phyloP scores from a whole-genome alignment of 176 grass and related monocot species.

The Hyparrhenia diplandra region DNA sequence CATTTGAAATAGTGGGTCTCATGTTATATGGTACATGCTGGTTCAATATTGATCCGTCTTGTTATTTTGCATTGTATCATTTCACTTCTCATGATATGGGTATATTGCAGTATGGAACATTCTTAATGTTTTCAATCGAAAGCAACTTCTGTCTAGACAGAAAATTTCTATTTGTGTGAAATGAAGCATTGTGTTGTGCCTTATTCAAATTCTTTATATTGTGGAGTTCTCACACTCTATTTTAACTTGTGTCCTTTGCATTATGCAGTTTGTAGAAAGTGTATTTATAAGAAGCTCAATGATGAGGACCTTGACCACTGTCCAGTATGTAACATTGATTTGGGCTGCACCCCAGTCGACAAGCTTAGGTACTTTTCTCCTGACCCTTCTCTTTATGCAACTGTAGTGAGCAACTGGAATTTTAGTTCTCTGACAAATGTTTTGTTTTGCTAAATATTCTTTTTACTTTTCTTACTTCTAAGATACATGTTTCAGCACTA shows the following conservation, averaged over 20 bases:
- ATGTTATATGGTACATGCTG: neutral
- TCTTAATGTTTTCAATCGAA: slow-evolving; percentile 7
- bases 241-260: slow-evolving; percentile 9
- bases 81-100: slow-evolving; percentile 6
- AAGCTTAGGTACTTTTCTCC: slow-evolving; percentile 69
- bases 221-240: slow-evolving; percentile 17
- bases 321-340: slow-evolving; percentile 73
- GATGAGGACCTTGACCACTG: slow-evolving; percentile 67
- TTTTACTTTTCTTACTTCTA: slow-evolving; percentile 21
- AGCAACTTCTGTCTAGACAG: neutral
- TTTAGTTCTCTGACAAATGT: neutral
- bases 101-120: neutral
- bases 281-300: slow-evolving; percentile 70
- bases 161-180: neutral
- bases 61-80: slow-evolving; percentile 17
- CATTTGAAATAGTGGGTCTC: neutral
- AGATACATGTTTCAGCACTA: neutral
- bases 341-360: slow-evolving; percentile 56
- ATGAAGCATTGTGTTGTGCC: neutral
- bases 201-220: neutral
- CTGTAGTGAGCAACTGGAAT: neutral
- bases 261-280: slow-evolving; percentile 83
- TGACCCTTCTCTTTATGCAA: neutral
- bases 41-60: neutral
- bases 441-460: slow-evolving; percentile 26